A percentile compares a stretch with the other conserved stretches of the same genome.
Evolutionary conservation across 148 eudicot genomes (phyloP).

Genomic region (Selenicereus undatus): DNA sequence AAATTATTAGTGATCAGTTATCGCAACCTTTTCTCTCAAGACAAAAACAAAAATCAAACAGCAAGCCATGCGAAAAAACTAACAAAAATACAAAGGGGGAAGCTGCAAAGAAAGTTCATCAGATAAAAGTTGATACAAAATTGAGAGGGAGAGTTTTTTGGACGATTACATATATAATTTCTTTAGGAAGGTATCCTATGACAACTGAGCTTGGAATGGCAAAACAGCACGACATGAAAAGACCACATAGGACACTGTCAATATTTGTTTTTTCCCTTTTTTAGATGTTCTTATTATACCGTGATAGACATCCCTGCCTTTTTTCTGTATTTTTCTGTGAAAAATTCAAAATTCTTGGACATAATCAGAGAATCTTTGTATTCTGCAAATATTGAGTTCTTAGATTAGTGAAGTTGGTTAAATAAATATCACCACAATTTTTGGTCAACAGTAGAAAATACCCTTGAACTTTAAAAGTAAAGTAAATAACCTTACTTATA

Average conservation of each 20-base stretch:
- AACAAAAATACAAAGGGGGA: neutral
- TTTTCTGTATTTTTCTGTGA: too few species aligned
- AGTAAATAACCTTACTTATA: too few species aligned
- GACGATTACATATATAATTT: too few species aligned
- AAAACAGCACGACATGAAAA: neutral
- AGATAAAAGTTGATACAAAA: neutral
- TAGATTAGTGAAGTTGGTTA: too few species aligned
- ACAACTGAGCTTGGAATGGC: neutral
- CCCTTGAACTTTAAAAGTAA: too few species aligned
- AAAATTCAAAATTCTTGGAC: neutral
- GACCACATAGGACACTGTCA: neutral
- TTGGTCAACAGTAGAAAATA: too few species aligned
- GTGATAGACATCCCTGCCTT: neutral
- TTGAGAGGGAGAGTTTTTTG: too few species aligned
- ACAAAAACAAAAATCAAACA: neutral
- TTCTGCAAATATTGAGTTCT: neutral
- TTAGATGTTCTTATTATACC: neutral
- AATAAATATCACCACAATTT: too few species aligned
- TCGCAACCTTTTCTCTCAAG: too few species aligned
- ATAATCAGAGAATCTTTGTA: neutral
- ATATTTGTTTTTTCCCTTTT: neutral
- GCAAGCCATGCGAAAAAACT: neutral
- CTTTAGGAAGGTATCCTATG: too few species aligned
- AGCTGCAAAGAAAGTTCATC: slow-evolving; percentile 15
- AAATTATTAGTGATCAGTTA: too few species aligned